Evolutionary conservation across 148 eudicot genomes (phyloP), one percentile per base, ranked within the genome.

Genomic region (Vaccinium myrtillus): DNA sequence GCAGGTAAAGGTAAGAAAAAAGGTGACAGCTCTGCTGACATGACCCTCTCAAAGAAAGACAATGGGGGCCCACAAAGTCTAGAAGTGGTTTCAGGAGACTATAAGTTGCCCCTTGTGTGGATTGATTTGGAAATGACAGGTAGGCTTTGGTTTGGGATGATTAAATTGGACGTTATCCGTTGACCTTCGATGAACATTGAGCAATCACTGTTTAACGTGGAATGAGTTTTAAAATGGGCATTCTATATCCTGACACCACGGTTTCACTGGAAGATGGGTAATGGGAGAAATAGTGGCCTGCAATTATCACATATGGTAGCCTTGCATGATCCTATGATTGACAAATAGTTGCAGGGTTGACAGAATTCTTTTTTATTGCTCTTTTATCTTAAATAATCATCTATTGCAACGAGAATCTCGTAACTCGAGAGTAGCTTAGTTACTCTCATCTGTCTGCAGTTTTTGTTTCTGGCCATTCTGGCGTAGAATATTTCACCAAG

Each of bases 111-210:
- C 7, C 95, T 95, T 48, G 97, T 94, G 83, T 95, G 98, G 98
- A 95, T 95, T 87, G 95, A 95, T 87, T 80, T 95, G 86, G 97
- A 94, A 91, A 95, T 92, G 94, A 93, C 98, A 53, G 97, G 98
- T 94, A 86, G 75, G 89, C 67, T 54, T 83, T 75, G n/a, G 84
- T 18, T 51, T 53, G 74, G 11, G 65, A 6, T 70, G 21, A 21
- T 82, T 71, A 32, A 70, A 82, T 19, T 51, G 51, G 27, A 82
- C 54, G 11, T 5, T 18, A 8, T 81, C 61, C 1, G 25, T 53
- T 9, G 30, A 46, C 77, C 8, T 67, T 21, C 16, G n/a, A 12
- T 63, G 46, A 25, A 80, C 46, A 2, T 46, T 18, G 46, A 49
- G 83, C 39, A 81, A 25, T 81, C n/a, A 14, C 39, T 65, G 14